A percentile compares a stretch with the other conserved stretches of the same genome.
phyloP scores from a whole-genome alignment of 345 rosid genomes.

The Eucalyptus urophylla region DNA sequence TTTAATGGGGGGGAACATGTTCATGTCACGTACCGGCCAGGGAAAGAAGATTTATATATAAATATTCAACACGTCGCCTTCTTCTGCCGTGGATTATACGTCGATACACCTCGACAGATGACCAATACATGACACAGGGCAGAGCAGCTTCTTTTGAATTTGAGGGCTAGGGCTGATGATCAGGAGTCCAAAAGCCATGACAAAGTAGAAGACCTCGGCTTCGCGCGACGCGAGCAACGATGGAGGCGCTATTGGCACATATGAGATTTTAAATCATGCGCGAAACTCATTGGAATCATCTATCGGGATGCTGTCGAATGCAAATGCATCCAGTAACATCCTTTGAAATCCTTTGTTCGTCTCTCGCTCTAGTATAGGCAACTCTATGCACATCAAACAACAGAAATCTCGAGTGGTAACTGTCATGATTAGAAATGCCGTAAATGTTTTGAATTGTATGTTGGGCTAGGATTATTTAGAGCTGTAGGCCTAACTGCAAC shows the following conservation, averaged over 20 bases:
- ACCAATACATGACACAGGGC: neutral
- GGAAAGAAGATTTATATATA: neutral
- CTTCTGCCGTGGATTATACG: neutral
- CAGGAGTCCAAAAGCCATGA: neutral
- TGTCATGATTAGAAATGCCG: neutral
- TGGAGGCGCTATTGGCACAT: neutral
- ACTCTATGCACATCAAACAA: neutral
- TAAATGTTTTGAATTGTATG: neutral
- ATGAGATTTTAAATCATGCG: neutral
- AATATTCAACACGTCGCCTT: neutral
- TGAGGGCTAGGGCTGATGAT: neutral
- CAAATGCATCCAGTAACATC: neutral
- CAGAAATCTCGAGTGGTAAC: neutral
- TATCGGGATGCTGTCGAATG: neutral
- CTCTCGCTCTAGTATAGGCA: neutral
- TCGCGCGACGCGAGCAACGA: neutral
- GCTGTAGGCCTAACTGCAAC: neutral
- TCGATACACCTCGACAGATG: neutral
- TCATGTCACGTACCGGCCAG: neutral
- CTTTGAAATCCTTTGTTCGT: neutral
- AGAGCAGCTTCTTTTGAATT: neutral
- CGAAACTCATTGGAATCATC: neutral
- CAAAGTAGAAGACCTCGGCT: neutral
- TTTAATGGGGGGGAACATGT: neutral
- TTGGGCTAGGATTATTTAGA: neutral